These are phyloP conservation scores for Saturnispora besseyi DNA, from an alignment of 805 yeast genomes.

Conservation along the genomic window DNA sequence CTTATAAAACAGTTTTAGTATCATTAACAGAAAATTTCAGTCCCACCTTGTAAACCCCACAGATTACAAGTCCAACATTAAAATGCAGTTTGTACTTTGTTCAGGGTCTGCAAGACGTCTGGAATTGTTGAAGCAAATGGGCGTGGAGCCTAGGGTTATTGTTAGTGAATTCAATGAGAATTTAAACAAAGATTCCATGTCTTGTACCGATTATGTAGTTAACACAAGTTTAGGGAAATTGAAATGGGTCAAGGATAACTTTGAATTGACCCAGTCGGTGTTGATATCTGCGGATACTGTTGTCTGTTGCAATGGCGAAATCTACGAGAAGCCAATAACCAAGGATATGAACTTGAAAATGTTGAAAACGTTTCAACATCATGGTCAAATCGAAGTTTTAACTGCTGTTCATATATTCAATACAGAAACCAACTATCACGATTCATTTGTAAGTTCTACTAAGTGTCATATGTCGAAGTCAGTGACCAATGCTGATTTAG, in stretches of 20 bases:
- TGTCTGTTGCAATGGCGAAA: constrained; percentile 43
- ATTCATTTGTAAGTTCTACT: constrained; percentile 16
- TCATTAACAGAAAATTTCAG: not conserved
- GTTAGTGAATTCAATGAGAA: constrained; percentile 74
- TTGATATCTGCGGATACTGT: constrained; percentile 76
- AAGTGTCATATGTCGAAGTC: constrained; percentile 32
- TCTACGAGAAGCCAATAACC: constrained; percentile 75
- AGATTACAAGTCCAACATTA: constrained; percentile 20
- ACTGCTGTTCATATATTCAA: constrained; percentile 45
- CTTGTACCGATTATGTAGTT: constrained; percentile 42
- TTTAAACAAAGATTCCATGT: constrained; percentile 34
- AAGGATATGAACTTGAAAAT: constrained; percentile 41
- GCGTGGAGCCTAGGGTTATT: constrained; percentile 38
- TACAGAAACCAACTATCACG: constrained; percentile 10
- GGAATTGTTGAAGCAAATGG: constrained; percentile 59
- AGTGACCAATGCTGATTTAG: constrained; percentile 46
- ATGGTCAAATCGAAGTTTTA: constrained; percentile 37
- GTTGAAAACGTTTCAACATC: constrained; percentile 33
- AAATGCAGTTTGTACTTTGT: constrained; percentile 51
- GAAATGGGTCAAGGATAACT: constrained; percentile 41
- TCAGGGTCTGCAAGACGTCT: constrained; percentile 77
- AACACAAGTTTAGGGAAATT: constrained; percentile 67
- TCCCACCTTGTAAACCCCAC: constrained; percentile 20
- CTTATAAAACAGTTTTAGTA: constrained; percentile 3
- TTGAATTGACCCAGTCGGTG: constrained; percentile 18